Conservation (phyloP, 106 monocot genomes). For the Dendrobium officinale region DNA sequence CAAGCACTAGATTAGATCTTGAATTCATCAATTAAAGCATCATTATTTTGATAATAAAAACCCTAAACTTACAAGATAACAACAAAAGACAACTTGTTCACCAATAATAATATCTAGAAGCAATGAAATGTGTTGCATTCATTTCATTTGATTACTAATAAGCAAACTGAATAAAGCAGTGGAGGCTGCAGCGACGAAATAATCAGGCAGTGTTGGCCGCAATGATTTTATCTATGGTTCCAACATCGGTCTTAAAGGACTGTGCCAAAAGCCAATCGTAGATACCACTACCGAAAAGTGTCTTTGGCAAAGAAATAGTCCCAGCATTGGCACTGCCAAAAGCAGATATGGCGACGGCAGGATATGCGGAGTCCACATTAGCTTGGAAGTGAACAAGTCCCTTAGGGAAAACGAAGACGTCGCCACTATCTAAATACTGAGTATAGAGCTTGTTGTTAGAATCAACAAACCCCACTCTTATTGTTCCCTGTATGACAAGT, state of each 20-base stretch:
- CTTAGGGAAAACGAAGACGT: slow-evolving; percentile 18
- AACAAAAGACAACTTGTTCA: too few species aligned
- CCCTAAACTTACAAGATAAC: too few species aligned
- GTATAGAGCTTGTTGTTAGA: slow-evolving; percentile 13
- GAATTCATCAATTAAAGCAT: too few species aligned
- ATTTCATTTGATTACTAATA: neutral
- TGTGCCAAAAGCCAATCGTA: slow-evolving; percentile 8
- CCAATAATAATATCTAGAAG: too few species aligned
- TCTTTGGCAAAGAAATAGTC: slow-evolving; percentile 11
- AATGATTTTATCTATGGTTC: slow-evolving; percentile 1
- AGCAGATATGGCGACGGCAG: slow-evolving; percentile 15
- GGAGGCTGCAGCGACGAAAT: neutral
- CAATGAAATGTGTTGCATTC: neutral
- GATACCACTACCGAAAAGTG: slow-evolving; percentile 16
- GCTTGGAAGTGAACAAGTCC: slow-evolving; percentile 21
- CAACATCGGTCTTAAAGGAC: slow-evolving; percentile 24
- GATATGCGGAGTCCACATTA: neutral
- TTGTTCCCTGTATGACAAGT: neutral
- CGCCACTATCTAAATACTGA: slow-evolving; percentile 4
- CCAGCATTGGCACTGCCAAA: slow-evolving; percentile 19
- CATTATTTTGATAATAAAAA: too few species aligned
- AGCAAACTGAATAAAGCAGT: neutral
- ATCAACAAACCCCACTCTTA: slow-evolving; percentile 8
- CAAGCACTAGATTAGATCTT: too few species aligned
- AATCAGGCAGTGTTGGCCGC: neutral